Evolutionary conservation across 345 rosid genomes (phyloP).

Genomic region (Aquilaria sinensis): DNA sequence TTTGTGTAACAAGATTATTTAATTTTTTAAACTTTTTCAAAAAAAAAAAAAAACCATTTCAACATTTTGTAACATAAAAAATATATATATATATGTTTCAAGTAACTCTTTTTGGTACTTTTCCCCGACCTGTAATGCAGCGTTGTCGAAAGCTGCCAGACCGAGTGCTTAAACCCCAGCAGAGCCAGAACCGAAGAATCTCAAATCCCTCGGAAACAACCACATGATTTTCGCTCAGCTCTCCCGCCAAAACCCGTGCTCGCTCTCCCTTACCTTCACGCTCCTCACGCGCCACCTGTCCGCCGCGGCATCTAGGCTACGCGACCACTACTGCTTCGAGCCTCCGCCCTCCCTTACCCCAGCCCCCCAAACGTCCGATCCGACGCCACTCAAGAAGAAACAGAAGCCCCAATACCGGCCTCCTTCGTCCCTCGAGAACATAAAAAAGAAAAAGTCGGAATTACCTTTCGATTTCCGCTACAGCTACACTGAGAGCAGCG

Average conservation of each 20-base stretch:
- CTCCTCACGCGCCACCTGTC: slow-evolving; percentile 36
- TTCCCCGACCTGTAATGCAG: too few relatives aligned
- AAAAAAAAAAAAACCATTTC: too few relatives aligned
- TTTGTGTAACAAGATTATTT: too few relatives aligned
- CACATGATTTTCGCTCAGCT: slow-evolving; percentile 40
- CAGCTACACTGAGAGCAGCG: slow-evolving; percentile 85
- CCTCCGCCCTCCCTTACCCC: slow-evolving; percentile 61
- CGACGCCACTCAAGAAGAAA: slow-evolving; percentile 23
- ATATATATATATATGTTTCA: too few relatives aligned
- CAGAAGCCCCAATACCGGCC: slow-evolving; percentile 74
- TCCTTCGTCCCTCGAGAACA: slow-evolving; percentile 69
- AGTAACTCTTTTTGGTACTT: too few relatives aligned
- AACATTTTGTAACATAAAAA: too few relatives aligned
- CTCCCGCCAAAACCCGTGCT: slow-evolving; percentile 42
- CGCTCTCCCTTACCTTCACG: slow-evolving; percentile 8
- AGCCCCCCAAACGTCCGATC: slow-evolving; percentile 21
- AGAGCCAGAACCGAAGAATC: too few relatives aligned
- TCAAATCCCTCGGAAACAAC: neutral
- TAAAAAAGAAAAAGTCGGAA: slow-evolving; percentile 45
- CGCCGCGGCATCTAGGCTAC: slow-evolving; percentile 56
- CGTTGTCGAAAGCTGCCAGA: too few relatives aligned
- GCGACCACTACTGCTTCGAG: slow-evolving; percentile 53
- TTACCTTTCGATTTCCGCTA: slow-evolving; percentile 81
- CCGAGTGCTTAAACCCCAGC: too few relatives aligned
- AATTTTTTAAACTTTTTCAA: too few relatives aligned